Evolutionary conservation across 176 grass and related monocot genomes (phyloP), one percentile per base, ranked within the genome.

Genomic region (Areca catechu): DNA sequence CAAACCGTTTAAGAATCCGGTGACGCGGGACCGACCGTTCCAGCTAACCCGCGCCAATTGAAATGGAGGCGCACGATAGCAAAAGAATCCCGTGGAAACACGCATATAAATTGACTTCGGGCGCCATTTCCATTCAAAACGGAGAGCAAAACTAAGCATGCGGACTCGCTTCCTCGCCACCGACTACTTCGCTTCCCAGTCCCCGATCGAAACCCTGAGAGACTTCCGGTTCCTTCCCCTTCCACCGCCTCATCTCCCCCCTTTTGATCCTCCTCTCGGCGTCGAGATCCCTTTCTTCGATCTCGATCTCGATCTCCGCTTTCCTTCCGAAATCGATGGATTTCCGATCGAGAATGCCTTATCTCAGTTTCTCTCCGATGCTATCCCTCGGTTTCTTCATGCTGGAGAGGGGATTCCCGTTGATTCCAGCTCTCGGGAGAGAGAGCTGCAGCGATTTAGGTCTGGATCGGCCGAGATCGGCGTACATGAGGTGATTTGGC

Each of bases 91-190:
- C 34, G 3, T 12, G 10, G 9, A 43, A 43, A 12, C 34, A 1
- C 10, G 27, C 3, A 43, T 43, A 43, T 43, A 43, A 43, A 43
- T 10, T 1, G 10, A 12, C 34, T 43, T 1, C 9, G 1, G 34
- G 34, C 34, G 34, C 34, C 34, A 43, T 43, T 43, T 43, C 9
- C 9, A 43, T 12, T 43, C 34, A 12, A 43, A 43, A 43, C 34
- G 34, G 10, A 10, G 1, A 12, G 25, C 16, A 54, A 67, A 93
- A 43, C 34, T 43, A 12, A 14, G 9, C 34, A 43, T 97, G 92
- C 68, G 92, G 68, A 67, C 72, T 57, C 83, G 92, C 59, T 97
- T 88, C 76, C 92, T 97, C 60, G 56, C 77, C 68, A 24, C 80
- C 37, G 75, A 97, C 67, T 77, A 84, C 77, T 91, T 91, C 80